Evolutionary conservation across 495 filamentous ascomycete genomes (phyloP).

Genomic region (Annulohypoxylon stygium): DNA sequence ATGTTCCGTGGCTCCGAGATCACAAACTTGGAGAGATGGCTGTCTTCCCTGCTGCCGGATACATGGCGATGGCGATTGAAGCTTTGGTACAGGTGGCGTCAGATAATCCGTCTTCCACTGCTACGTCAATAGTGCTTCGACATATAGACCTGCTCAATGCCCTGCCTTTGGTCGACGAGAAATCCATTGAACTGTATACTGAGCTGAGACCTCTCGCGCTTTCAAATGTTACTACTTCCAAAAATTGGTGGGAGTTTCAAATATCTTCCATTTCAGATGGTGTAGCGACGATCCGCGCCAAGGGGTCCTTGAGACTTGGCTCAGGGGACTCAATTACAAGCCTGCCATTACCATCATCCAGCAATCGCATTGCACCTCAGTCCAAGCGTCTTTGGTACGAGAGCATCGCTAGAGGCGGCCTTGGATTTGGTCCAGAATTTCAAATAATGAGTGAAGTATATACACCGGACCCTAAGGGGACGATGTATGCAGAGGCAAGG

Average conservation of each 20-base stretch:
- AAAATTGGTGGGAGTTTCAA: constrained; percentile 41
- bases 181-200: constrained; percentile 6
- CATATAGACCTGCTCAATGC: constrained; percentile 9
- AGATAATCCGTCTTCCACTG: background rate
- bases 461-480: constrained; percentile 22
- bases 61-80: constrained; percentile 62
- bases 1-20: constrained; percentile 58
- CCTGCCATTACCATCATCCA: background rate
- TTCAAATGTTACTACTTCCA: constrained; percentile 20
- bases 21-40: constrained; percentile 53
- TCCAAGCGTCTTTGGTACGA: constrained; percentile 22
- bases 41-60: constrained; percentile 65
- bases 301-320: constrained; percentile 30
- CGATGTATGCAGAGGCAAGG: constrained; percentile 19
- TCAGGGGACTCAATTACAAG: background rate
- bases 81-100: constrained; percentile 40
- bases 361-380: background rate
- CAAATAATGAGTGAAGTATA: constrained; percentile 16
- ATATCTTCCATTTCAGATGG: constrained; percentile 35
- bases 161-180: background rate
- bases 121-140: background rate
- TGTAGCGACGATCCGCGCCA: constrained; percentile 33
- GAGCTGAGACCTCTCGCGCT: constrained; percentile 1
- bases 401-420: constrained; percentile 17
- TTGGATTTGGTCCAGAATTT: constrained; percentile 13